Percentiles rank a stretch among this genome's conserved stretches.
Conservation (phyloP, 1,139 yeast species). For the Fermentozyma sake region DNA sequence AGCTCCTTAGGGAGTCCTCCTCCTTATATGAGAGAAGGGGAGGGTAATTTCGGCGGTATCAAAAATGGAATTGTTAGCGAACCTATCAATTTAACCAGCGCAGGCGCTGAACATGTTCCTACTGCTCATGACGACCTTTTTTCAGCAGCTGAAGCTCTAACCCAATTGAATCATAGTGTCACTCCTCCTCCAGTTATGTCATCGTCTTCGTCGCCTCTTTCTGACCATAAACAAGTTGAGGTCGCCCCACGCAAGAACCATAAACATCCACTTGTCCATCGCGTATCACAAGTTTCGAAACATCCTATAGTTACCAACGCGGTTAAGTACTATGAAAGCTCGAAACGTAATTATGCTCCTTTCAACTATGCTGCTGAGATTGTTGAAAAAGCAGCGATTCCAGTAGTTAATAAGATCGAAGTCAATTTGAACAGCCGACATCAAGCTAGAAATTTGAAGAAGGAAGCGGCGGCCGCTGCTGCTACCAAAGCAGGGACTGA, state of each 20-base stretch:
- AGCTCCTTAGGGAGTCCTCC: too few species aligned
- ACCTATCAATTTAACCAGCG: too few species aligned
- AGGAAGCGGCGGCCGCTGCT: conserved; percentile 10
- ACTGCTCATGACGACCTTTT: conserved; percentile 24
- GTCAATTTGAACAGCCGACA: conserved; percentile 40
- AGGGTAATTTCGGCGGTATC: too few species aligned
- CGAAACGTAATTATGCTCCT: conserved; percentile 51
- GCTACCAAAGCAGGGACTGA: conserved; percentile 3
- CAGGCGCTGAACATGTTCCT: too few species aligned
- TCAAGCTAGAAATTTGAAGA: conserved; percentile 18
- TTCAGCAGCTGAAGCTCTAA: conserved; percentile 41
- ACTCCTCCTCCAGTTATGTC: conserved; percentile 3
- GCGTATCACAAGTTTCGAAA: conserved; percentile 39
- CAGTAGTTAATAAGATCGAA: conserved; percentile 51
- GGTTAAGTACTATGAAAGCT: conserved; percentile 53
- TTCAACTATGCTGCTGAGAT: conserved; percentile 66
- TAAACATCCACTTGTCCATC: conserved; percentile 44
- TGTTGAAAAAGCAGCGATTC: conserved; percentile 59
- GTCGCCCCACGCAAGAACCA: conserved; percentile 33
- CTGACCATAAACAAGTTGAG: conserved; percentile 37
- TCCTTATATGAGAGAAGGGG: too few species aligned
- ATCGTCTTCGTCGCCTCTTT: neutral
- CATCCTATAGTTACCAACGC: conserved; percentile 56
- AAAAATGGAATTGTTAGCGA: too few species aligned
- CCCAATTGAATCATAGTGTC: conserved; percentile 25